These are phyloP conservation scores for Arabidopsis lyrata DNA, from an alignment of 441 rosid genomes.

Conservation along the genomic window DNA sequence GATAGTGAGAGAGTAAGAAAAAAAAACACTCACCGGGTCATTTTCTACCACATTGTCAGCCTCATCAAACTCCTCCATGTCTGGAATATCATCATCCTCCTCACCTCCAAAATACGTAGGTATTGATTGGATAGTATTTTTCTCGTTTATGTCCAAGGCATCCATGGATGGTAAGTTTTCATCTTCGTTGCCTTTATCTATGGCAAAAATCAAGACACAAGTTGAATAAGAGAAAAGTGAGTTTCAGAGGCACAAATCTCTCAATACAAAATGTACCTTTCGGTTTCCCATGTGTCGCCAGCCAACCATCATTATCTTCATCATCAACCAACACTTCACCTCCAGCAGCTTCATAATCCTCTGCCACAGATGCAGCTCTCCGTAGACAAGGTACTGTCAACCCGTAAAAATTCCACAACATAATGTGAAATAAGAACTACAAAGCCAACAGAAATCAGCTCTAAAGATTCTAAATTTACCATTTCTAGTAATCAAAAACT, in stretches of 20 bases:
- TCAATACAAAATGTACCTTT: slow-evolving; percentile 57
- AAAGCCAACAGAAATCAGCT: slow-evolving; percentile 3
- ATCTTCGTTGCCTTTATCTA: slow-evolving; percentile 77
- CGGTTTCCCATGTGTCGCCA: slow-evolving; percentile 97
- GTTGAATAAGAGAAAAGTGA: slow-evolving; percentile 24
- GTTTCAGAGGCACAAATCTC: slow-evolving; percentile 14
- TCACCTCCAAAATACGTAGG: slow-evolving; percentile 83
- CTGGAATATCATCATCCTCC: slow-evolving; percentile 94
- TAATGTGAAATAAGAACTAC: neutral
- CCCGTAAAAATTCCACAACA: neutral
- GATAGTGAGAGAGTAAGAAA: neutral
- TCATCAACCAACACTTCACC: slow-evolving; percentile 93
- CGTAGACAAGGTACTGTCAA: slow-evolving; percentile 86
- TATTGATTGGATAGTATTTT: slow-evolving; percentile 62
- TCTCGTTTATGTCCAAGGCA: slow-evolving; percentile 67
- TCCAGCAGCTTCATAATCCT: slow-evolving; percentile 96
- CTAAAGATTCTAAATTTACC: slow-evolving; percentile 54
- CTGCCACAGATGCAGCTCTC: slow-evolving; percentile 92
- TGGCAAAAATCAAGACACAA: slow-evolving; percentile 8
- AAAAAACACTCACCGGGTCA: slow-evolving; percentile 70
- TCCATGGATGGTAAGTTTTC: slow-evolving; percentile 96
- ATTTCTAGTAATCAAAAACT: slow-evolving; percentile 92
- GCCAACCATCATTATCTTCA: slow-evolving; percentile 98
- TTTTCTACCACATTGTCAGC: slow-evolving; percentile 71
- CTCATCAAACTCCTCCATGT: slow-evolving; percentile 90